Evolutionary conservation across 345 rosid species (phyloP).

Genomic region (Brassica napus): DNA sequence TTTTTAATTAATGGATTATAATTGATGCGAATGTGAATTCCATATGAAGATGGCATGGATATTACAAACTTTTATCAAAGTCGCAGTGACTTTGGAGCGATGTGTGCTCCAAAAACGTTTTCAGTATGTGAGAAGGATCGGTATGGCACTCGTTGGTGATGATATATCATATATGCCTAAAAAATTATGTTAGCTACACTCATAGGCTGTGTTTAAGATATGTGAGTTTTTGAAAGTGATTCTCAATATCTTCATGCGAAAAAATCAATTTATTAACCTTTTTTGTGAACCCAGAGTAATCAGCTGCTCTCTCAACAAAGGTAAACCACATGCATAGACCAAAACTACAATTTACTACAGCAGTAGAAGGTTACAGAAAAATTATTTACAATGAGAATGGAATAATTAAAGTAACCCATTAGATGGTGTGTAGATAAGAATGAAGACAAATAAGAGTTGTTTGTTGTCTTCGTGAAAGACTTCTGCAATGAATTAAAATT

Average conservation of each 20-base stretch:
- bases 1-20: neutral
- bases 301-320: neutral
- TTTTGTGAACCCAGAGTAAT: neutral
- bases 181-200: neutral
- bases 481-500: conserved; percentile 33
- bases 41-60: neutral
- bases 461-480: conserved; percentile 31
- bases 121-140: neutral
- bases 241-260: neutral
- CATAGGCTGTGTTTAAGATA: neutral
- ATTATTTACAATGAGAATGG: neutral
- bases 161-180: neutral
- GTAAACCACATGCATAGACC: neutral
- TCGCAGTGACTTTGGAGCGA: neutral
- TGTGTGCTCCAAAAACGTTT: neutral
- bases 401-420: conserved; percentile 8
- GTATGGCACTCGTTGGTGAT: neutral
- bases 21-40: neutral
- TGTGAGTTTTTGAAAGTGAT: neutral
- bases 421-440: conserved; percentile 21
- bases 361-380: neutral
- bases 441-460: conserved; percentile 24
- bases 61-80: conserved; percentile 3
- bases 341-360: conserved; percentile 1
- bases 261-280: neutral